Base-by-base conservation (phyloP, 1,139 yeast genomes). In the Diutina scorzettiae region DNA sequence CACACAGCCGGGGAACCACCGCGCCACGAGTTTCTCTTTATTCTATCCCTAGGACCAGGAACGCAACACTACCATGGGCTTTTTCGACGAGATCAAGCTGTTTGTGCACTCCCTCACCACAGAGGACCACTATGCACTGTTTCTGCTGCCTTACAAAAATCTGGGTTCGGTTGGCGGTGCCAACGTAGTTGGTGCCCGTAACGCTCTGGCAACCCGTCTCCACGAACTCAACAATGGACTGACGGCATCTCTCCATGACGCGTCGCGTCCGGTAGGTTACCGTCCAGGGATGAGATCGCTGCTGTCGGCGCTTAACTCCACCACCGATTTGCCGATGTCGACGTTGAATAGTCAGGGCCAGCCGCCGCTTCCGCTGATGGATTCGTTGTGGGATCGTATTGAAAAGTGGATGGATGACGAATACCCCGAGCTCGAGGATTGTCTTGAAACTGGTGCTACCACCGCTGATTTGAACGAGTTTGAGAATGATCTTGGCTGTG, bases 391-490 rank as follows among this genome's bases (percentile, higher is more conserved):
- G 94, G 75, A 72, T 47, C 69, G 87, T 47, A 70, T 84, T 48
- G 89, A 81, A 52, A 59, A 64, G 34, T 82, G 89, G 84, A 64
- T 82, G 46, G 93, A 82, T 39, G 74, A 74, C 42, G 81, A 81
- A 57, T 84, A 80, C 55, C 91, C 94, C 1, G 95, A 84, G 57
- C 71, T 84, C 44, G 80, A 68, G 41, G 94, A 84, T 56, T 78
- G 76, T 57, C 61, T 84, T 53, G 73, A 77, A 50, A 73, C 71
- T 46, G 84, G 85, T 4, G 93, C 77, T 9, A 81, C 91, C 3
- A 68, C 74, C 20, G 81, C 83, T 27, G 94, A 84, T 57, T 68
- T 84, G 54, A 79, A 80, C 57, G 91, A 81, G 51, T 70, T 84
- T 49, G 93, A 83, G 55, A 72, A 72, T 47, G 93, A 83, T 55